Evolutionary conservation across 306 rosid genomes (phyloP).

Genomic region (Glycine latifolia): DNA sequence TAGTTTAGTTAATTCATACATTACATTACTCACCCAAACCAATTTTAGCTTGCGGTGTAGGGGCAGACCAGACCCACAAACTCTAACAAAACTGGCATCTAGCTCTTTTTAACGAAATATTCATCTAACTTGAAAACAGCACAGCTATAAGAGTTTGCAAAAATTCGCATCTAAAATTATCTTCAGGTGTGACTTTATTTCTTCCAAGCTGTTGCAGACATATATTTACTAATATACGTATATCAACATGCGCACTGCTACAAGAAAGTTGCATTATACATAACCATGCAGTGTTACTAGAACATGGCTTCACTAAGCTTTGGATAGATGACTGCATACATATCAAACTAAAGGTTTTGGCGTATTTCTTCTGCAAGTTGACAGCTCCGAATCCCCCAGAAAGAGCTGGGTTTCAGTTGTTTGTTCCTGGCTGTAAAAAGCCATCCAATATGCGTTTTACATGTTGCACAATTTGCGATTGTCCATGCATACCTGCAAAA

Average conservation of each 20-base stretch:
- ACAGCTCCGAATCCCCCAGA: constrained; percentile 89
- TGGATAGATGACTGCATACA: constrained; percentile 4
- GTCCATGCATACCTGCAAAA: constrained; percentile 92
- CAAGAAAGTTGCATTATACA: constrained; percentile 24
- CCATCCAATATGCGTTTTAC: constrained; percentile 88
- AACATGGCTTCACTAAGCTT: constrained; percentile 20
- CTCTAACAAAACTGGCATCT: background rate
- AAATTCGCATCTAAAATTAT: background rate
- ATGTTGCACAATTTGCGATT: constrained; percentile 67
- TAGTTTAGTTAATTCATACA: background rate
- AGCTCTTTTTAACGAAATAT: background rate
- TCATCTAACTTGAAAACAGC: constrained; percentile 9
- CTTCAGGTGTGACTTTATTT: background rate
- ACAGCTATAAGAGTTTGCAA: background rate
- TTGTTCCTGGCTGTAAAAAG: constrained; percentile 76
- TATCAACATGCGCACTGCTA: background rate
- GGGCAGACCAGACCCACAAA: background rate
- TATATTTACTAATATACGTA: background rate
- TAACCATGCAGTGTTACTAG: constrained; percentile 5
- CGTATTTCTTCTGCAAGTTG: constrained; percentile 72
- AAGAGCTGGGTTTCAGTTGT: constrained; percentile 72
- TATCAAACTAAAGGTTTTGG: constrained; percentile 25
- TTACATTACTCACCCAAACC: background rate
- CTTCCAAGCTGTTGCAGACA: constrained; percentile 26
- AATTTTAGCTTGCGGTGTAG: background rate